A percentile compares a stretch with the other conserved stretches of the same genome.
phyloP scores from a whole-genome alignment of 495 filamentous ascomycete species.

The Choiromyces venosus region DNA sequence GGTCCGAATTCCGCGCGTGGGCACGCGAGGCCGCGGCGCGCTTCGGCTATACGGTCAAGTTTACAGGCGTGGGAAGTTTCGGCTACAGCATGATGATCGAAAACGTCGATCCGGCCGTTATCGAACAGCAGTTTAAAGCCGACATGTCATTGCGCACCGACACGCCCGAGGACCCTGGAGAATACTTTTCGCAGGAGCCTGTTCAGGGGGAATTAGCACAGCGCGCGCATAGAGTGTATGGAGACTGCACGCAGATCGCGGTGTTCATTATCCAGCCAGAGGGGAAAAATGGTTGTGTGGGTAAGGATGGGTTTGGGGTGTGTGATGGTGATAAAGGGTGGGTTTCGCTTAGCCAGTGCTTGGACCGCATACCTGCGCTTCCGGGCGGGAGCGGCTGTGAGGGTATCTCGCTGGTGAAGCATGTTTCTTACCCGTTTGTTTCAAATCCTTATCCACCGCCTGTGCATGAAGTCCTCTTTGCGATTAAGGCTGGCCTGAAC shows the following conservation, averaged over 20 bases:
- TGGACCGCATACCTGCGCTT: too few species aligned
- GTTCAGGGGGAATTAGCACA: conserved; percentile 4
- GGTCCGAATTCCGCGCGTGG: conserved; percentile 37
- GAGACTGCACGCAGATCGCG: conserved; percentile 38
- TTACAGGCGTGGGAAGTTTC: conserved; percentile 35
- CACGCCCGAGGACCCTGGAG: background rate
- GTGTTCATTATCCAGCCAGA: conserved; percentile 30
- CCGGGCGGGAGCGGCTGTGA: background rate
- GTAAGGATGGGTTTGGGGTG: too few species aligned
- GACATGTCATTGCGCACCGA: background rate
- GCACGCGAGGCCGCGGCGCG: conserved; percentile 23
- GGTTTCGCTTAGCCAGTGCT: too few species aligned
- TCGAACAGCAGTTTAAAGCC: conserved; percentile 3
- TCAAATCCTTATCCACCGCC: background rate
- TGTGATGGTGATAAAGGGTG: too few species aligned
- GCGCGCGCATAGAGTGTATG: conserved; percentile 26
- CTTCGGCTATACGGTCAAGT: conserved; percentile 38
- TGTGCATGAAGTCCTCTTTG: too few species aligned
- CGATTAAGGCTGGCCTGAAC: conserved; percentile 6
- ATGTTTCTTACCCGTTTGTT: too few species aligned
- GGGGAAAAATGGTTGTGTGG: background rate
- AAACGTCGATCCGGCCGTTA: conserved; percentile 9
- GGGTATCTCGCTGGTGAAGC: background rate
- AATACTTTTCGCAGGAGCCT: conserved; percentile 10
- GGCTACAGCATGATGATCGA: conserved; percentile 30